These are phyloP conservation scores for Penicillium canariense DNA, from an alignment of 495 filamentous ascomycete species.

Conservation along the genomic window DNA sequence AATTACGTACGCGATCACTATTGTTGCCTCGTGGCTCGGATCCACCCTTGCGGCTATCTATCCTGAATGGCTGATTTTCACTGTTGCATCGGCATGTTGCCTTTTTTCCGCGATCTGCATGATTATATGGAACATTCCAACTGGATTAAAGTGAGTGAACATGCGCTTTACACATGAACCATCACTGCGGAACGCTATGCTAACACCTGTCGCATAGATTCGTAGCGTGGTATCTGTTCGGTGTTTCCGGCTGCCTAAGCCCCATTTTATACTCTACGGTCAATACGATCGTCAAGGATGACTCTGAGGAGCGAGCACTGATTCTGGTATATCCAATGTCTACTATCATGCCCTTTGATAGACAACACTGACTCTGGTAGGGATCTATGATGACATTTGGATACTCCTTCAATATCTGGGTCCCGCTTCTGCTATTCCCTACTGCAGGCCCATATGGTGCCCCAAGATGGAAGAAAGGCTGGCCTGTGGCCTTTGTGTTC, in stretches of 20 bases:
- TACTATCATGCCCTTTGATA: neutral
- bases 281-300: constrained; percentile 45
- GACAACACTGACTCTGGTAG: constrained; percentile 17
- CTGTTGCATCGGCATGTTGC: constrained; percentile 27
- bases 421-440: constrained; percentile 43
- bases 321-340: constrained; percentile 36
- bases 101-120: constrained; percentile 43
- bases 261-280: constrained; percentile 48
- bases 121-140: constrained; percentile 47
- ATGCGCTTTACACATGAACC: too few relatives aligned
- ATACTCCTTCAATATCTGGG: constrained; percentile 50
- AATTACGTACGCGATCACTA: constrained; percentile 40
- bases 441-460: constrained; percentile 44
- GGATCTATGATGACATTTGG: constrained; percentile 52
- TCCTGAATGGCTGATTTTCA: constrained; percentile 44
- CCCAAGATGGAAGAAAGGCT: constrained; percentile 44
- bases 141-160: constrained; percentile 34
- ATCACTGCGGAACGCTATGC: neutral
- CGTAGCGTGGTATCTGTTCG: constrained; percentile 47
- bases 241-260: constrained; percentile 39
- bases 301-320: constrained; percentile 46
- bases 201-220: constrained; percentile 26
- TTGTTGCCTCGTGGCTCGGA: constrained; percentile 46
- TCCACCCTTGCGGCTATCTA: constrained; percentile 46
- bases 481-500: constrained; percentile 42